Conservation (phyloP, 192 early-diverging fungal species). For the Coemansia sp. region DNA sequence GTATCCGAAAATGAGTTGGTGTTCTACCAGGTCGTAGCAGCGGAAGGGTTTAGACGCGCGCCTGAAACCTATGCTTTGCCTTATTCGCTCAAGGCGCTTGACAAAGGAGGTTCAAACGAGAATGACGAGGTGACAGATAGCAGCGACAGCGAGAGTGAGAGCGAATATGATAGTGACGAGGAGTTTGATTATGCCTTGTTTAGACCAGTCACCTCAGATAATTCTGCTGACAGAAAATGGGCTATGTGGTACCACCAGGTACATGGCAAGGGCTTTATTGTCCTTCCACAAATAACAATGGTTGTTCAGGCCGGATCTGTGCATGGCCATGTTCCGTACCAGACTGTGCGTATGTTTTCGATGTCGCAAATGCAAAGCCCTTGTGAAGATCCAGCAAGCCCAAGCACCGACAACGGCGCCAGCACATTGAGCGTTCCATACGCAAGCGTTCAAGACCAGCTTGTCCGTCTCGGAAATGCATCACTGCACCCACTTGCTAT, state of each 20-base stretch:
- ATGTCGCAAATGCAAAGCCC: neutral
- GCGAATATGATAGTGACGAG: conserved; percentile 3
- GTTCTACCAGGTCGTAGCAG: conserved; percentile 40
- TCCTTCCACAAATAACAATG: conserved; percentile 39
- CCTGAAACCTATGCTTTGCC: neutral
- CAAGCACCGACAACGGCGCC: no score
- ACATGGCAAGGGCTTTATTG: conserved; percentile 20
- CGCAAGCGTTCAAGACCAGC: conserved; percentile 15
- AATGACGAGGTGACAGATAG: neutral
- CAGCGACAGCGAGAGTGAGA: conserved; percentile 14
- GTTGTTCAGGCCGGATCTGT: conserved; percentile 41
- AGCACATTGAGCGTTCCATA: conserved; percentile 18
- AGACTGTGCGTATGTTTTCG: conserved; percentile 14
- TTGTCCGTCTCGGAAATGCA: conserved; percentile 65
- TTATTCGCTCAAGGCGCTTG: neutral
- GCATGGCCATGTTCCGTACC: conserved; percentile 39
- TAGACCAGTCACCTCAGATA: neutral
- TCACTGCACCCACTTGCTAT: conserved; percentile 73
- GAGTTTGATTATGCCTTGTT: conserved; percentile 8
- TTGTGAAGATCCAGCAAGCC: neutral
- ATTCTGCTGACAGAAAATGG: conserved; percentile 25
- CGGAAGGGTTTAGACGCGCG: conserved; percentile 34
- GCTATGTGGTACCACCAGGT: conserved; percentile 35
- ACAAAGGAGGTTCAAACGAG: neutral
- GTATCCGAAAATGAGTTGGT: conserved; percentile 22